phyloP scores from a whole-genome alignment of 2,329 filamentous ascomycete species.

The Blastomyces parvus region DNA sequence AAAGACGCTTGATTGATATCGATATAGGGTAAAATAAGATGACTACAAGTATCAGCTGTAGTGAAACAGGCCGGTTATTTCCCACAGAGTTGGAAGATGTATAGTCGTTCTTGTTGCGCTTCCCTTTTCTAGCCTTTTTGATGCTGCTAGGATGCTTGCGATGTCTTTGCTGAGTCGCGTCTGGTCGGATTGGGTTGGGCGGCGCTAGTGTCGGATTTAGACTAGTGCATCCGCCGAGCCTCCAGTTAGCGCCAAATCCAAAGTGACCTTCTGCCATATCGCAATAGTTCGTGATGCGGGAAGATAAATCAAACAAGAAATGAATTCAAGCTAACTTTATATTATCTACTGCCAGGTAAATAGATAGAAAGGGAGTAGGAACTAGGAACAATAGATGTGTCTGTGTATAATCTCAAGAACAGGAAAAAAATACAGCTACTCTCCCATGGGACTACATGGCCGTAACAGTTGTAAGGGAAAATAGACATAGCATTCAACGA shows the following conservation, averaged over 20 bases:
- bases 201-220: neutral
- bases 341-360: neutral
- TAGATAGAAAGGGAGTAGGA: neutral
- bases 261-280: too few relatives aligned
- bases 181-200: neutral
- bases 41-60: neutral
- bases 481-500: neutral
- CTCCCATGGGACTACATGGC: neutral
- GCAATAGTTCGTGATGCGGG: too few relatives aligned
- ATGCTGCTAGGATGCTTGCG: neutral
- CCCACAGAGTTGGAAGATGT: neutral
- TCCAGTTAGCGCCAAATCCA: neutral
- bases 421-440: neutral
- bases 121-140: neutral
- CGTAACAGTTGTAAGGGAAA: neutral
- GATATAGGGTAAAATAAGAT: neutral
- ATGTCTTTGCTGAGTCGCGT: neutral
- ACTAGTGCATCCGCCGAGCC: neutral
- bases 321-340: neutral
- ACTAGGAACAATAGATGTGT: neutral
- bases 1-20: neutral
- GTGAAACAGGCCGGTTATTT: neutral
- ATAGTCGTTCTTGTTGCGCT: neutral
- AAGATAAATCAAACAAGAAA: too few relatives aligned
- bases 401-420: neutral